Conservation (phyloP, 164 flowering plant species). For the Annona squamosa region DNA sequence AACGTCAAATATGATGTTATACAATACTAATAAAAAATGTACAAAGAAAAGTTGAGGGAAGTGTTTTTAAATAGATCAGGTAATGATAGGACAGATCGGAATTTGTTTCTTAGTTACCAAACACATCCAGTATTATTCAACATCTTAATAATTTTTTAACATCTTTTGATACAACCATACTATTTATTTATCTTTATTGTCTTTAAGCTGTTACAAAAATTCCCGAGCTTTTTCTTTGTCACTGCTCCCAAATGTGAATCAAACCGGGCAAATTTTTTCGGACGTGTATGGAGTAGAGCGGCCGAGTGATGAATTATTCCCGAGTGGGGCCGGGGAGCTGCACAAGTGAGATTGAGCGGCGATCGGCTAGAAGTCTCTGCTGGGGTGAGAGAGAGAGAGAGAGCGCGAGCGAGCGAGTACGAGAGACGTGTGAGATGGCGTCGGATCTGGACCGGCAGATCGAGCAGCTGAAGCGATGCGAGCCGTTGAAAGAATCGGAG, state of each 20-base stretch:
- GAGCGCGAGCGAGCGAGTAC: constrained; percentile 15
- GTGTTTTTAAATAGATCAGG: no score
- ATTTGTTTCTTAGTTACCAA: no score
- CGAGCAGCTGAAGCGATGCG: constrained; percentile 92
- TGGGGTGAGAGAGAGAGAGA: not conserved
- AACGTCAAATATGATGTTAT: no score
- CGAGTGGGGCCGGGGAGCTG: not conserved
- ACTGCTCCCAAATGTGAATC: not conserved
- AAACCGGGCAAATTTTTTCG: not conserved
- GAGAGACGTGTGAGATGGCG: constrained; percentile 31
- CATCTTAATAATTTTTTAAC: no score
- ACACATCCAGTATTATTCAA: no score
- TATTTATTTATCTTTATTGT: no score
- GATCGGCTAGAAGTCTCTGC: not conserved
- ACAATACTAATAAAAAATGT: no score
- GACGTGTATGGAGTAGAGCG: not conserved
- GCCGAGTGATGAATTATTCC: not conserved
- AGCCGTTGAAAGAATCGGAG: constrained; percentile 89
- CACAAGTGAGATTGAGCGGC: not conserved
- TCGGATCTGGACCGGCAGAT: constrained; percentile 97
- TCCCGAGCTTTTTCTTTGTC: no score
- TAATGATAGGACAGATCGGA: no score
- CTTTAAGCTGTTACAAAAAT: no score
- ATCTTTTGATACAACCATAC: no score
- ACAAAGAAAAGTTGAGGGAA: no score